Evolutionary conservation across 2,329 filamentous ascomycete species (phyloP).

Genomic region (Mariannaea sp.): DNA sequence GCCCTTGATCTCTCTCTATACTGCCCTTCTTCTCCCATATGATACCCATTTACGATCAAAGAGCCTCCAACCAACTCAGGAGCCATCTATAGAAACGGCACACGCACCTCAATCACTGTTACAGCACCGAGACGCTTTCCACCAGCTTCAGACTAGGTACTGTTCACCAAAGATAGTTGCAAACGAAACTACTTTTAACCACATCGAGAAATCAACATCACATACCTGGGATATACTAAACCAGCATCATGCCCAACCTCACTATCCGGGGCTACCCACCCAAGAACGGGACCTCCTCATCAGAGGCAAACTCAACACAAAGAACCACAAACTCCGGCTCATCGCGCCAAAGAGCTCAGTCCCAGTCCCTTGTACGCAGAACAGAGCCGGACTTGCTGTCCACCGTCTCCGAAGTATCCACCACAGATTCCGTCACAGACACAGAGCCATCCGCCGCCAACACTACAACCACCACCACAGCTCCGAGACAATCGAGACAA

Average conservation of each 20-base stretch:
- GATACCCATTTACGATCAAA: constrained; percentile 16
- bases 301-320: constrained; percentile 24
- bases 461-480: constrained; percentile 12
- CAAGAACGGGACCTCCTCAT: constrained; percentile 23
- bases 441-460: constrained; percentile 4
- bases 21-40: constrained; percentile 5
- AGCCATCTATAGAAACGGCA: constrained; percentile 20
- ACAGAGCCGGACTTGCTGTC: constrained; percentile 32
- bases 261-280: constrained; percentile 35
- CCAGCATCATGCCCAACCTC: constrained; percentile 30
- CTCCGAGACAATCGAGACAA: constrained; percentile 13
- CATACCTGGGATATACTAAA: neutral
- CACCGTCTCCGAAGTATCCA: constrained; percentile 35
- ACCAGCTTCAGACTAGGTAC: constrained; percentile 3
- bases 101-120: no score
- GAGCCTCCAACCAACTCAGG: neutral
- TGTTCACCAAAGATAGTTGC: neutral
- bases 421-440: constrained; percentile 16
- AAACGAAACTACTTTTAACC: neutral
- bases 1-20: constrained; percentile 15
- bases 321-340: constrained; percentile 21
- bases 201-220: neutral
- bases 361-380: constrained; percentile 25
- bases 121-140: constrained; percentile 20
- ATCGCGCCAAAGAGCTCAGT: constrained; percentile 28